A percentile compares a stretch with the other conserved stretches of the same genome.
Conservation (phyloP, 1,139 yeast species). For the Geotrichum histeridarum region DNA sequence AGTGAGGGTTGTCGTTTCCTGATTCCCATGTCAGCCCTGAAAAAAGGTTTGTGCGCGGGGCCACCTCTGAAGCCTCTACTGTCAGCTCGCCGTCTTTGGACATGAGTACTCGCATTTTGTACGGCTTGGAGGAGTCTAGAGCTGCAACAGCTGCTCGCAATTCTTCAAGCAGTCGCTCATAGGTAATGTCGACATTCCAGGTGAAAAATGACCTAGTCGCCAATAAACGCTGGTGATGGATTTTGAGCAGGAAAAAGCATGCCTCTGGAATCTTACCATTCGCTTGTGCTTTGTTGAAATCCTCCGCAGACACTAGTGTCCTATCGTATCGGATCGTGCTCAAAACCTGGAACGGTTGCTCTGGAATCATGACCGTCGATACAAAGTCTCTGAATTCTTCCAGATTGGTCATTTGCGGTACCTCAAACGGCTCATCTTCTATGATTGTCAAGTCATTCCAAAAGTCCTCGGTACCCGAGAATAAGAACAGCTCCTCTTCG, state of each 20-base stretch:
- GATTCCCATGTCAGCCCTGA: conserved; percentile 40
- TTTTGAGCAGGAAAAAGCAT: conserved; percentile 50
- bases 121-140: conserved; percentile 38
- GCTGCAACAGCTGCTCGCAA: conserved; percentile 2
- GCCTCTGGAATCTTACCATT: conserved; percentile 20
- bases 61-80: conserved; percentile 48
- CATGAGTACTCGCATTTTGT: conserved; percentile 57
- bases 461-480: conserved; percentile 10
- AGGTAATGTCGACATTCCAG: conserved; percentile 45
- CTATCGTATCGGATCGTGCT: conserved; percentile 77
- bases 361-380: conserved; percentile 6
- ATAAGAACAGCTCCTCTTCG: conserved; percentile 8
- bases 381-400: conserved; percentile 6
- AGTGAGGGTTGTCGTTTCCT: conserved; percentile 37
- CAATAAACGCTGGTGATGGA: conserved; percentile 58
- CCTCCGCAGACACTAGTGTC: conserved; percentile 33
- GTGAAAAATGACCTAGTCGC: conserved; percentile 53
- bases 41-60: conserved; percentile 41
- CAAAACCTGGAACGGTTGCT: conserved; percentile 46
- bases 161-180: conserved; percentile 43
- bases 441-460: conserved; percentile 5
- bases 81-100: conserved; percentile 46
- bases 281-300: background rate
- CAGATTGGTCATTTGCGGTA: conserved; percentile 3
- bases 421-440: background rate